phyloP scores from a whole-genome alignment of 345 rosid species.

The Gossypium australe region DNA sequence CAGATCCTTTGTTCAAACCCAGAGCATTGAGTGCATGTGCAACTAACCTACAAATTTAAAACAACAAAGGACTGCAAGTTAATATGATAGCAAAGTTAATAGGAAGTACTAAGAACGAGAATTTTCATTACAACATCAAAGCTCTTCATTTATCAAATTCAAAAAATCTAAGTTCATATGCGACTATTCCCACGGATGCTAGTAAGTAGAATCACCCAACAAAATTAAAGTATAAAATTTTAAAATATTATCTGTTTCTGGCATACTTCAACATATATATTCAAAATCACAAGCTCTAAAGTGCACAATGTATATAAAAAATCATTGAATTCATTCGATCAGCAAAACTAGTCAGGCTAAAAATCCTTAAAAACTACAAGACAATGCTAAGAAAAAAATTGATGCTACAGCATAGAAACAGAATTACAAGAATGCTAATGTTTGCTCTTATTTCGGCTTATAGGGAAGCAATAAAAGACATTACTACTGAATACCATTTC shows the following conservation, averaged over 20 bases:
- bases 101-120: not conserved
- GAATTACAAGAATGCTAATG: not conserved
- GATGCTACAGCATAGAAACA: not conserved
- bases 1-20: conserved; percentile 68
- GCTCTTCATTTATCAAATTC: conserved; percentile 1
- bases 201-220: not conserved
- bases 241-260: not conserved
- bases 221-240: not conserved
- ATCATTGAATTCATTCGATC: not conserved
- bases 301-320: not conserved
- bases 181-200: not conserved
- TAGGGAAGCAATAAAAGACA: not conserved
- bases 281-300: not conserved
- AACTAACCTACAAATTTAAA: conserved; percentile 51
- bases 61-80: conserved; percentile 7
- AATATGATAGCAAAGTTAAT: conserved; percentile 2
- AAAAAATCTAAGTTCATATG: not conserved
- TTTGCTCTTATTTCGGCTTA: not conserved
- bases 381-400: not conserved
- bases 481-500: not conserved
- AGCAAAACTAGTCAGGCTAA: not conserved
- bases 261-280: not conserved
- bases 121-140: conserved; percentile 9
- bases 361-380: not conserved
- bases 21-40: conserved; percentile 67